Conservation (phyloP, 108 stramenopile genomes). For the Stephanodiscus minutulus region DNA sequence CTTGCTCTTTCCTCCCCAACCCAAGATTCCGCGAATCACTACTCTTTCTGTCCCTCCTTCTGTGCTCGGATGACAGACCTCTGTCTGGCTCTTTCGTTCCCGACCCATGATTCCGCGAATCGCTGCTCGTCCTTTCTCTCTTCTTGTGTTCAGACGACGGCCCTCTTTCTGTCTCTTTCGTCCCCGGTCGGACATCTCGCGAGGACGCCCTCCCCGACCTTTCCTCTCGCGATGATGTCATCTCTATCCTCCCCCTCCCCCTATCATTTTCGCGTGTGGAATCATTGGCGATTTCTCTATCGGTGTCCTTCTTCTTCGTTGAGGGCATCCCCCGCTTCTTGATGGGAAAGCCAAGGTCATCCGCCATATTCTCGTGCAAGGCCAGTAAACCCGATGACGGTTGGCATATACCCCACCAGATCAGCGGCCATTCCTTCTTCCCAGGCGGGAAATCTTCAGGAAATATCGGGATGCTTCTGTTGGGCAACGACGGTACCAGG, state of each 20-base stretch:
- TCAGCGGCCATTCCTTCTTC: conserved; percentile 41
- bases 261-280: neutral
- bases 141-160: conserved; percentile 4
- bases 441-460: conserved; percentile 50
- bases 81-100: conserved; percentile 4
- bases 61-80: neutral
- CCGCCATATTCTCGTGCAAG: conserved; percentile 29
- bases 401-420: conserved; percentile 47
- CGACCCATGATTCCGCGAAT: neutral
- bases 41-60: neutral
- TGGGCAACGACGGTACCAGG: conserved; percentile 34
- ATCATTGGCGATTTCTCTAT: neutral
- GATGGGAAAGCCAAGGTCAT: conserved; percentile 25
- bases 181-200: conserved; percentile 2
- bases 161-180: neutral
- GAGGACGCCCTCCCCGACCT: neutral
- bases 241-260: neutral
- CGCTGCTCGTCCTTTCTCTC: too few species aligned
- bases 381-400: conserved; percentile 28
- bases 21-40: neutral
- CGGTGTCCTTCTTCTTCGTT: neutral
- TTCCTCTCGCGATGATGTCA: conserved; percentile 4
- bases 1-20: neutral
- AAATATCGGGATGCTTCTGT: conserved; percentile 43
- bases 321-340: conserved; percentile 7